phyloP scores from a whole-genome alignment of 331 rosid genomes.

The Pyrus hybrid region DNA sequence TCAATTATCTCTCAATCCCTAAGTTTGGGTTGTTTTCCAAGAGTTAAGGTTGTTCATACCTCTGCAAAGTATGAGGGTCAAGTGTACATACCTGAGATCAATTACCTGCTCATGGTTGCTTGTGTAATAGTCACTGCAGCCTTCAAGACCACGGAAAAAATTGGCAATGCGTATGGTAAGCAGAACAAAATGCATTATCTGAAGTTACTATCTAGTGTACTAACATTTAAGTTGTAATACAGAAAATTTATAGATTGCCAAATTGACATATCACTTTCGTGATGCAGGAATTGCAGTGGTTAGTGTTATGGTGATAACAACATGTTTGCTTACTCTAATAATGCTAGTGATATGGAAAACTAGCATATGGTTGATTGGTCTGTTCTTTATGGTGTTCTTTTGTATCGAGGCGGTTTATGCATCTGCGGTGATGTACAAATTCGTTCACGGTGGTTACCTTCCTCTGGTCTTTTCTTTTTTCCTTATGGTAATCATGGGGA shows the following conservation, averaged over 20 bases:
- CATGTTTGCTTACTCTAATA: slow-evolving; percentile 46
- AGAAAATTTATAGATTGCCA: neutral
- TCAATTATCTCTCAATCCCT: slow-evolving; percentile 60
- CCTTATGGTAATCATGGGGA: slow-evolving; percentile 44
- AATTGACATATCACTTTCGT: neutral
- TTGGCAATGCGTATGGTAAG: slow-evolving; percentile 69
- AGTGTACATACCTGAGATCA: slow-evolving; percentile 70
- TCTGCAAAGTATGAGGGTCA: slow-evolving; percentile 62
- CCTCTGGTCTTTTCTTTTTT: slow-evolving; percentile 39
- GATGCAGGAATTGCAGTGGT: slow-evolving; percentile 63
- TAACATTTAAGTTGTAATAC: neutral
- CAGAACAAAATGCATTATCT: neutral
- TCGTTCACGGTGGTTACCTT: slow-evolving; percentile 55
- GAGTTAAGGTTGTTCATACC: slow-evolving; percentile 66
- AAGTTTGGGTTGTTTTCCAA: slow-evolving; percentile 72
- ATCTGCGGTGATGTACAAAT: slow-evolving; percentile 52
- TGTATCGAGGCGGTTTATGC: slow-evolving; percentile 31
- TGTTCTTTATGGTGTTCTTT: slow-evolving; percentile 36
- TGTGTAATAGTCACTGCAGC: slow-evolving; percentile 49
- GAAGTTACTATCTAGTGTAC: too few species aligned
- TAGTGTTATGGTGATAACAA: slow-evolving; percentile 59
- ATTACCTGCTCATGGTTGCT: slow-evolving; percentile 64
- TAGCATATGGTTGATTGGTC: slow-evolving; percentile 33
- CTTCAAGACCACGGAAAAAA: slow-evolving; percentile 56
- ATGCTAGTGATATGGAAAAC: slow-evolving; percentile 77